Percentiles rank a stretch among this genome's conserved stretches.
These are phyloP conservation scores for Daldinia sp. DNA, from an alignment of 2,329 filamentous ascomycete genomes.

Conservation along the genomic window DNA sequence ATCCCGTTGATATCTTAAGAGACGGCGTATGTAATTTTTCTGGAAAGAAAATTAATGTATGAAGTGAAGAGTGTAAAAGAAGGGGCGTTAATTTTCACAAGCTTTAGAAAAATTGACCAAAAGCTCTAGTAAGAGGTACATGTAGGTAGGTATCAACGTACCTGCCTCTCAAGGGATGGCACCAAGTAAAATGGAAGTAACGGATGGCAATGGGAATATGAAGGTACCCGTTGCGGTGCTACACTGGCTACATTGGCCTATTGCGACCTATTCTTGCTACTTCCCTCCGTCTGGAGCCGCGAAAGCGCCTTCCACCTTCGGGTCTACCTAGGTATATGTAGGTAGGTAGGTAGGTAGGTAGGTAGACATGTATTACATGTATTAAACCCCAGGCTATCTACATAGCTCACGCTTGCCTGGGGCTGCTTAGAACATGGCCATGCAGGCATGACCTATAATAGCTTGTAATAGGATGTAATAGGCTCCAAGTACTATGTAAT, in stretches of 20 bases:
- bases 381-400: constrained; percentile 8
- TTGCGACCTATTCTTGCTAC: constrained; percentile 4
- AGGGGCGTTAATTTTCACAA: constrained; percentile 6
- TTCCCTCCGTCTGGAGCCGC: constrained; percentile 22
- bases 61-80: neutral
- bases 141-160: constrained; percentile 3
- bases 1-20: neutral
- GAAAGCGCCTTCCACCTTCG: constrained; percentile 32
- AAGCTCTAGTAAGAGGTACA: neutral
- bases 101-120: constrained; percentile 4
- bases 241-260: constrained; percentile 8
- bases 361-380: too few species aligned
- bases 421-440: neutral
- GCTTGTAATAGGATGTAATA: too few species aligned
- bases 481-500: too few species aligned
- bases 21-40: neutral
- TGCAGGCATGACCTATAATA: neutral
- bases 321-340: constrained; percentile 10
- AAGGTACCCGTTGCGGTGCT: constrained; percentile 24
- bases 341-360: neutral
- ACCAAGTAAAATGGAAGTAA: too few species aligned
- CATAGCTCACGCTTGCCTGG: neutral
- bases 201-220: constrained; percentile 3
- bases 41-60: constrained; percentile 1
- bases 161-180: constrained; percentile 31